These are phyloP conservation scores for Corniculantispora saksenae DNA, from an alignment of 2,329 filamentous ascomycete species.

Conservation along the genomic window DNA sequence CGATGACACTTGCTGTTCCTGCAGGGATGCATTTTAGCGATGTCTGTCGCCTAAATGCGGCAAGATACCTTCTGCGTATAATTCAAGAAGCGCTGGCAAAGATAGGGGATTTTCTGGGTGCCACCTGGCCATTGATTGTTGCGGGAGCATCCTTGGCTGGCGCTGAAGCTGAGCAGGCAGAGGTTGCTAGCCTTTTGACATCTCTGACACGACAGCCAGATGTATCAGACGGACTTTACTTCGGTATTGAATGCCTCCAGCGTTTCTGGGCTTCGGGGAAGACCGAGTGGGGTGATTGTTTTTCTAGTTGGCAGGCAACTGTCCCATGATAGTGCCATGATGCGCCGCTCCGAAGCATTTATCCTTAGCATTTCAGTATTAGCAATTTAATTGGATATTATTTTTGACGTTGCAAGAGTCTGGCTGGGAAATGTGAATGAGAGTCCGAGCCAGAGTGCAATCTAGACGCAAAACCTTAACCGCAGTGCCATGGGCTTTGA, in stretches of 20 bases:
- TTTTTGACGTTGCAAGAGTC: no score
- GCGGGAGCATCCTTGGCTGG: not conserved
- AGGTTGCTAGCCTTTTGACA: not conserved
- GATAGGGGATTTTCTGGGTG: no score
- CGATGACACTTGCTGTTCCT: not conserved
- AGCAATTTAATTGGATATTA: no score
- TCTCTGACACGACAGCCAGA: not conserved
- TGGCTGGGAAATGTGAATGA: no score
- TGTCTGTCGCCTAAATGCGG: not conserved
- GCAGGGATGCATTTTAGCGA: not conserved
- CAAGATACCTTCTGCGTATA: not conserved
- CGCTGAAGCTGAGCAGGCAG: not conserved
- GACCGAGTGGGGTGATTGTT: constrained; percentile 9
- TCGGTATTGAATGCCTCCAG: not conserved
- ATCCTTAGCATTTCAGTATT: no score
- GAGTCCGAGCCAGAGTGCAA: no score
- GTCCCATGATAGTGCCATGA: not conserved
- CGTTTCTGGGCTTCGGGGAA: not conserved
- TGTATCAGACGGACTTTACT: not conserved
- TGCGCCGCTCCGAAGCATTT: no score
- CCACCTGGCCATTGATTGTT: not conserved
- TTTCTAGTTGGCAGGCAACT: not conserved
- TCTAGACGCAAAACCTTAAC: no score
- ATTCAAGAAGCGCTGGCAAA: no score
- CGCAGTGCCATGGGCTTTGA: no score